Evolutionary conservation across 345 rosid species (phyloP).

Genomic region (Streptanthus diversifolius): DNA sequence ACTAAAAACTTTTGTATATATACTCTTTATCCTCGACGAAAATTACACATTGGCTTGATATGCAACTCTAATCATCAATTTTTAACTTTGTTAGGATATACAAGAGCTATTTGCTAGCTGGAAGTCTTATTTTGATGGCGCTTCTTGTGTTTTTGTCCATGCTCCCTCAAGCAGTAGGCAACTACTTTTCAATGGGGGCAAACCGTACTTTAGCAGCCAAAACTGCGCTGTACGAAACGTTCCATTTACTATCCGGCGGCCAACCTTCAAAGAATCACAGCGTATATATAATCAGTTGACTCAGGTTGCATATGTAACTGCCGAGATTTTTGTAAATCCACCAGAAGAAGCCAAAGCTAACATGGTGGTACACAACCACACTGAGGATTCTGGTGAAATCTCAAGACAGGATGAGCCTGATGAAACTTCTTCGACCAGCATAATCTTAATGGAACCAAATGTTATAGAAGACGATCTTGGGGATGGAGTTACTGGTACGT

Average conservation of each 20-base stretch:
- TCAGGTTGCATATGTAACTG: conserved; percentile 58
- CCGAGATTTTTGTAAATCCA: conserved; percentile 39
- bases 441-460: conserved; percentile 32
- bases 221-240: conserved; percentile 48
- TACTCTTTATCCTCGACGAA: neutral
- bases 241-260: conserved; percentile 72
- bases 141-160: conserved; percentile 62
- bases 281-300: conserved; percentile 67
- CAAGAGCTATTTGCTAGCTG: conserved; percentile 84
- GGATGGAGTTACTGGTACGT: conserved; percentile 38
- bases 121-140: conserved; percentile 88
- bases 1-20: neutral
- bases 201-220: conserved; percentile 60
- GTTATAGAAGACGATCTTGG: conserved; percentile 40
- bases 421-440: conserved; percentile 38
- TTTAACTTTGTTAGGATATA: conserved; percentile 55
- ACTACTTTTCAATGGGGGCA: conserved; percentile 65
- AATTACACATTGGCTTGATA: neutral
- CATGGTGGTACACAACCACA: conserved; percentile 19
- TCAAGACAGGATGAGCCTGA: conserved; percentile 26
- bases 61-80: conserved; percentile 21
- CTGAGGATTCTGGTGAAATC: conserved; percentile 38
- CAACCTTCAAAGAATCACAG: conserved; percentile 82
- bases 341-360: conserved; percentile 23
- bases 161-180: conserved; percentile 86